A percentile compares a stretch with the other conserved stretches of the same genome.
Conservation (phyloP, 352 stramenopile genomes). For the Phytophthora nicotianae region DNA sequence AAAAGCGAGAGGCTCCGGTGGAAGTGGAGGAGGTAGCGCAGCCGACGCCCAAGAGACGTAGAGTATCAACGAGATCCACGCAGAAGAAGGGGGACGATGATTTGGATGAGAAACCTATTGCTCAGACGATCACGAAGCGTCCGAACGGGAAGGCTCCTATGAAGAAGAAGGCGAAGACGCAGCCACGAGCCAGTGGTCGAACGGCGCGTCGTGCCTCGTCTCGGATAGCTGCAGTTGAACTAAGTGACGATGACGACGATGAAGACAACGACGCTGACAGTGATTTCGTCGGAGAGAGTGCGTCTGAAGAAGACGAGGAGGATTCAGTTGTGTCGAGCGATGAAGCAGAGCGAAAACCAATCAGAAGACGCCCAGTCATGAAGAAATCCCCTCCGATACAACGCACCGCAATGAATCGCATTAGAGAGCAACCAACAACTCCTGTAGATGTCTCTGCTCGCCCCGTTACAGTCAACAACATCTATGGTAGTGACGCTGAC, state of each 20-base stretch:
- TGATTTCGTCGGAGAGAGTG: conserved; percentile 51
- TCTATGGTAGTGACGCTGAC: conserved; percentile 33
- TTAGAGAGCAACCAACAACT: too few species aligned
- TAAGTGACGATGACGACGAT: conserved; percentile 25
- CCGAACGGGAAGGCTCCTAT: conserved; percentile 34
- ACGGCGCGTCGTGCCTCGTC: conserved; percentile 11
- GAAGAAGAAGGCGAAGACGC: conserved; percentile 35
- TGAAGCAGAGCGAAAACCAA: conserved; percentile 7
- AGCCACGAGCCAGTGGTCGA: conserved; percentile 12
- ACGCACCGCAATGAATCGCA: conserved; percentile 11
- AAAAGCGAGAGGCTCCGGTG: conserved; percentile 9
- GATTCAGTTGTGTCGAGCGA: conserved; percentile 13
- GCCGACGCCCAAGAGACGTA: conserved; percentile 20
- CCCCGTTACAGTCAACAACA: conserved; percentile 2
- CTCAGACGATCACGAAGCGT: conserved; percentile 10
- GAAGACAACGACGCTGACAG: conserved; percentile 53
- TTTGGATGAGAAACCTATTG: conserved; percentile 7
- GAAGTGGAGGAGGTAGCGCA: conserved; percentile 4
- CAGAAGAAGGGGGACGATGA: conserved; percentile 9
- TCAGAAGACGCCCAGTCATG: conserved; percentile 11
- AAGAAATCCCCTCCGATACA: conserved; percentile 21
- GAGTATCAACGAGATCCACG: conserved; percentile 6
- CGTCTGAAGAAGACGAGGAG: conserved; percentile 41
- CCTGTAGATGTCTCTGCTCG: not conserved
- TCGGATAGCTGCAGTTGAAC: not conserved